phyloP scores from a whole-genome alignment of 352 stramenopile genomes.

The Detonula confervacea region DNA sequence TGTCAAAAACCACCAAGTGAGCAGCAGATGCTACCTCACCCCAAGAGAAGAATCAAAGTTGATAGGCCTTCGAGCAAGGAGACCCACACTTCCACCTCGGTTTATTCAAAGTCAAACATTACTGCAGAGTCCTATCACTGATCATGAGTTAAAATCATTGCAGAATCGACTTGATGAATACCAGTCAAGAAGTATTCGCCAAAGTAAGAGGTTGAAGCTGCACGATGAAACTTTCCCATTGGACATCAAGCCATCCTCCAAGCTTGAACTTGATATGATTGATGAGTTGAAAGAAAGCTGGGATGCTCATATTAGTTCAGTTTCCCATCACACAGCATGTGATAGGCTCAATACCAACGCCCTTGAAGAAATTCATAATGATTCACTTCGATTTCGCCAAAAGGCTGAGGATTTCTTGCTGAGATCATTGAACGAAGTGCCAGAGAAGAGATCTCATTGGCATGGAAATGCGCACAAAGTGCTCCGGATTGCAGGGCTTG shows the following conservation, averaged over 20 bases:
- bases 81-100: conserved; percentile 17
- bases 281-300: conserved; percentile 55
- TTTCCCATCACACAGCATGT: neutral
- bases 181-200: conserved; percentile 5
- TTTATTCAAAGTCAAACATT: conserved; percentile 31
- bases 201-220: neutral
- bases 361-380: neutral
- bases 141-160: conserved; percentile 19
- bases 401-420: conserved; percentile 37
- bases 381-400: conserved; percentile 14
- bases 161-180: conserved; percentile 19
- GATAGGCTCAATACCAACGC: neutral
- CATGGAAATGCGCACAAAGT: conserved; percentile 46
- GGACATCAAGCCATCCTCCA: conserved; percentile 21
- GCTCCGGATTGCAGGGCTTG: conserved; percentile 30
- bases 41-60: conserved; percentile 31
- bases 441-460: conserved; percentile 19
- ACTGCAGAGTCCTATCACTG: neutral
- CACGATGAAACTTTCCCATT: conserved; percentile 31
- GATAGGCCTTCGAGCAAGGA: conserved; percentile 28
- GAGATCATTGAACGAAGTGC: conserved; percentile 25
- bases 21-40: conserved; percentile 37
- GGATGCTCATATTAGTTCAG: conserved; percentile 35
- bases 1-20: conserved; percentile 28
- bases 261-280: conserved; percentile 53